Evolutionary conservation across 2,329 filamentous ascomycete genomes (phyloP).

Genomic region (Corniculantispora saksenae): DNA sequence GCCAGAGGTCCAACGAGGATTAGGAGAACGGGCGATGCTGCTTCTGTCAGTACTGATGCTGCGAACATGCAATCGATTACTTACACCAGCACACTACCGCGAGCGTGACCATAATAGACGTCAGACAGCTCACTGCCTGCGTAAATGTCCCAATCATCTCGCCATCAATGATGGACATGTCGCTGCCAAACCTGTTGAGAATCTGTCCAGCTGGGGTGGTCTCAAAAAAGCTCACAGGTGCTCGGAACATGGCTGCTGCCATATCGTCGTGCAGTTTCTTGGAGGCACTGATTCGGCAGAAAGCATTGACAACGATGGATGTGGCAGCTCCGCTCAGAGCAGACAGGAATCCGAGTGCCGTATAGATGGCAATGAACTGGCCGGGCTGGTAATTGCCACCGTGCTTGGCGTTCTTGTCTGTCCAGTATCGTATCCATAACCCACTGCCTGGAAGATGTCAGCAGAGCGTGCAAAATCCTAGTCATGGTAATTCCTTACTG

Average conservation of each 20-base stretch:
- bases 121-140: constrained; percentile 16
- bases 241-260: constrained; percentile 89
- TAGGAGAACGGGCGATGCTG: constrained; percentile 71
- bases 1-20: constrained; percentile 73
- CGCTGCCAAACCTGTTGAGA: constrained; percentile 87
- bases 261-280: constrained; percentile 89
- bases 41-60: constrained; percentile 72
- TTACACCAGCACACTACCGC: constrained; percentile 86
- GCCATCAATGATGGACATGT: constrained; percentile 33
- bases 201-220: constrained; percentile 88
- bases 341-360: constrained; percentile 81
- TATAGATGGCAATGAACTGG: constrained; percentile 86
- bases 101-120: constrained; percentile 39
- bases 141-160: constrained; percentile 17
- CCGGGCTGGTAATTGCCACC: constrained; percentile 71
- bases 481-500: constrained; percentile 45
- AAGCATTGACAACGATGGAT: constrained; percentile 90
- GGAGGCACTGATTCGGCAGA: constrained; percentile 92
- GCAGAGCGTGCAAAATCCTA: constrained; percentile 15
- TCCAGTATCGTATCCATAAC: constrained; percentile 87
- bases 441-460: constrained; percentile 57
- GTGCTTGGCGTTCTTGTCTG: constrained; percentile 67
- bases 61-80: constrained; percentile 73
- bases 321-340: constrained; percentile 78
- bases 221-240: constrained; percentile 94